Evolutionary conservation across 495 filamentous ascomycete species (phyloP).

Genomic region (Aspergillus ostianus): DNA sequence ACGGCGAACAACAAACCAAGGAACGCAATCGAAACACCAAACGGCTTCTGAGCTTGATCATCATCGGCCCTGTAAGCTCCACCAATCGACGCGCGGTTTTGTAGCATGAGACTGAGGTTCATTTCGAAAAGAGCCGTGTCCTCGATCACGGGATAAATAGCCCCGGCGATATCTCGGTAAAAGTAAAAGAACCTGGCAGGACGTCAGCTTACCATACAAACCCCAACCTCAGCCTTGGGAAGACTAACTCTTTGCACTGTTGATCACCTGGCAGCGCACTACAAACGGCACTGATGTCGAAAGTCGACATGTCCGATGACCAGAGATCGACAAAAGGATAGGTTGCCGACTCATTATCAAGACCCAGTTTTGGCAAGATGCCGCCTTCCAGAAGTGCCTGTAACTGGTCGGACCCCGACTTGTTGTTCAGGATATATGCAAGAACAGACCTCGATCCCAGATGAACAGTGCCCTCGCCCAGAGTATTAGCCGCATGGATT

Average conservation of each 20-base stretch:
- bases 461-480: slow-evolving; percentile 56
- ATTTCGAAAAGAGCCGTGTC: slow-evolving; percentile 70
- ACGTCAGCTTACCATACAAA: not conserved
- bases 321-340: slow-evolving; percentile 73
- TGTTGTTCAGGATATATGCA: slow-evolving; percentile 60
- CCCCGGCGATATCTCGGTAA: slow-evolving; percentile 79
- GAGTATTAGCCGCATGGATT: slow-evolving; percentile 52
- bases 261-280: slow-evolving; percentile 65
- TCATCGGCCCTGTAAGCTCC: slow-evolving; percentile 39
- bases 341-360: slow-evolving; percentile 78
- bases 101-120: slow-evolving; percentile 64
- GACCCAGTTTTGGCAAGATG: slow-evolving; percentile 75
- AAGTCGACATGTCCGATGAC: slow-evolving; percentile 64
- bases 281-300: slow-evolving; percentile 66
- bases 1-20: slow-evolving; percentile 75
- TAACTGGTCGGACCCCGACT: slow-evolving; percentile 63
- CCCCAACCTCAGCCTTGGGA: not conserved
- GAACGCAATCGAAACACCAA: slow-evolving; percentile 63
- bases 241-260: slow-evolving; percentile 65
- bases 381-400: slow-evolving; percentile 68
- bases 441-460: slow-evolving; percentile 58
- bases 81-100: slow-evolving; percentile 55
- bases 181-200: slow-evolving; percentile 62
- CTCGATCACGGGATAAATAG: slow-evolving; percentile 77
- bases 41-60: slow-evolving; percentile 37